Conservation (phyloP, 129 eudicot genomes). For the Helianthus tuberosus region DNA sequence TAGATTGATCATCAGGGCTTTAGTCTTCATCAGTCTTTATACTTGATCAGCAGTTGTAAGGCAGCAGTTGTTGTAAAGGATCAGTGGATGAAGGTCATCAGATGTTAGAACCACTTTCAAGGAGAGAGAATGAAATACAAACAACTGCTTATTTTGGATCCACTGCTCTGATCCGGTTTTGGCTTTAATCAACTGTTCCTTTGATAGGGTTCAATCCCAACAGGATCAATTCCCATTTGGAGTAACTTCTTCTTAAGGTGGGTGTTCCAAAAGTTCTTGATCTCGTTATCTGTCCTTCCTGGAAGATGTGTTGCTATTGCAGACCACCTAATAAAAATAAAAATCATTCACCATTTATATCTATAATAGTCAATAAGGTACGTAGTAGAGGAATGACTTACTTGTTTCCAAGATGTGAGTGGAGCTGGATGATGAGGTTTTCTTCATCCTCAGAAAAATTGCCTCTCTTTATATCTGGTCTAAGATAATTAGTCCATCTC, state of each 20-base stretch:
- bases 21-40: too few species aligned
- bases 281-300: constrained; percentile 59
- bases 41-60: too few species aligned
- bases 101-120: too few species aligned
- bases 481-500: constrained; percentile 59
- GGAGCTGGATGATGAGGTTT: constrained; percentile 60
- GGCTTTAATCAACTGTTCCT: too few species aligned
- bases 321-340: constrained; percentile 52
- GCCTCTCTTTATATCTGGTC: constrained; percentile 61
- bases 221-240: constrained; percentile 69
- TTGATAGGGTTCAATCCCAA: too few species aligned
- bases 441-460: constrained; percentile 58
- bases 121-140: too few species aligned
- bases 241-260: constrained; percentile 59
- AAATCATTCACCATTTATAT: neutral
- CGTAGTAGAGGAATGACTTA: constrained; percentile 1
- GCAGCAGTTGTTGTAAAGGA: too few species aligned
- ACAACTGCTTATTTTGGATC: too few species aligned
- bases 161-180: too few species aligned
- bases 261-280: constrained; percentile 60
- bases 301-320: constrained; percentile 60
- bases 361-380: neutral
- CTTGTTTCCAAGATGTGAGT: constrained; percentile 65
- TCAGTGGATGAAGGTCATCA: too few species aligned
- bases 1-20: too few species aligned